Conservation (phyloP, 805 yeast genomes). For the Ogataea nitratoaversa region DNA sequence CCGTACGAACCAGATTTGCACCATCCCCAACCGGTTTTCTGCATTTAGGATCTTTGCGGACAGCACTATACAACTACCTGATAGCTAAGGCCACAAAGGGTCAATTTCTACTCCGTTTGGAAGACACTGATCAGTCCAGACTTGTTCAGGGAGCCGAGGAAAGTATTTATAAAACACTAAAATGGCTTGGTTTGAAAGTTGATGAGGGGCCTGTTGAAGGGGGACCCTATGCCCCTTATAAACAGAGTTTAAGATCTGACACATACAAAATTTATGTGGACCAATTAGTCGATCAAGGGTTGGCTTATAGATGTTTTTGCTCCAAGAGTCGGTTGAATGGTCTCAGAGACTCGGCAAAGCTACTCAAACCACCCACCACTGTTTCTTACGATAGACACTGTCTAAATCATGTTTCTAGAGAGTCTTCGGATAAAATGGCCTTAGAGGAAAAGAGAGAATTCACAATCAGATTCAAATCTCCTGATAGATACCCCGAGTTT, state of each 20-base stretch:
- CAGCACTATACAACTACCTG: constrained; percentile 86
- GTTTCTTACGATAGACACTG: constrained; percentile 91
- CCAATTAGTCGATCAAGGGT: constrained; percentile 53
- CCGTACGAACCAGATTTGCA: constrained; percentile 89
- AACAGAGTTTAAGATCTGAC: constrained; percentile 73
- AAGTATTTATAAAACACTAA: constrained; percentile 67
- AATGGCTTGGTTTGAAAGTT: constrained; percentile 69
- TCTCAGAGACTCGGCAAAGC: constrained; percentile 68
- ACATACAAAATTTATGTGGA: constrained; percentile 64
- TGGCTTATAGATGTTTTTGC: constrained; percentile 87
- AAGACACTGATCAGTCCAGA: constrained; percentile 88
- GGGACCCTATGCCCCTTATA: constrained; percentile 82
- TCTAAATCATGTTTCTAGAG: constrained; percentile 35
- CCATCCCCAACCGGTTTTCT: constrained; percentile 96
- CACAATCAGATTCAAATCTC: constrained; percentile 75
- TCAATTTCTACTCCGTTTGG: constrained; percentile 73
- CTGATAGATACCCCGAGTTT: constrained; percentile 62
- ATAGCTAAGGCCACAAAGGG: constrained; percentile 80
- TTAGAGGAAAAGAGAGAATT: constrained; percentile 32
- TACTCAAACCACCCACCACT: constrained; percentile 80
- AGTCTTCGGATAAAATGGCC: constrained; percentile 37
- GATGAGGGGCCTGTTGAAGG: constrained; percentile 82
- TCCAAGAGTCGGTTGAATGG: constrained; percentile 68
- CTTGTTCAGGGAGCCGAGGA: constrained; percentile 79
- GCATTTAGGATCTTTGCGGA: constrained; percentile 91